Evolutionary conservation across 2,329 filamentous ascomycete species (phyloP), one percentile per base, ranked within the genome.

Genomic region (Dothistroma septosporum): DNA sequence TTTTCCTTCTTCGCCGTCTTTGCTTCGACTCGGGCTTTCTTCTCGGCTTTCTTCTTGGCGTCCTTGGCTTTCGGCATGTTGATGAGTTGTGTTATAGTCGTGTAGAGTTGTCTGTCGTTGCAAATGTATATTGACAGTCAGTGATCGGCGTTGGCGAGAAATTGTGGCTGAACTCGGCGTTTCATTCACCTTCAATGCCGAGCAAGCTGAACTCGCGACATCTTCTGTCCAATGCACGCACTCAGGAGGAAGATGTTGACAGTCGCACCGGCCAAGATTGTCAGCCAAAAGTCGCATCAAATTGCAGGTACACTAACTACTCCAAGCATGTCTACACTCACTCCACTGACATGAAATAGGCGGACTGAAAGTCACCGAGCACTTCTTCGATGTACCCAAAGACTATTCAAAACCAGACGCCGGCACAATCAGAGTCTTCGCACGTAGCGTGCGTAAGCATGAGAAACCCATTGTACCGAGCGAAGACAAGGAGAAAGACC

Each of bases 321-420:
- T 44, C 24, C 11, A 58, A 11, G 33, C 46, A 24, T 52, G 24
- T 47, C 24, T 37, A 52, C 46, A 22, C 46, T 37, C 47, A 37
- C 35, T 37, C 12, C 31, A 8, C 35, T 52, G 50, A 31, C 22
- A 48, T 32, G 14, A 22, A 28, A 37, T 61, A 91, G 91, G 91
- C 53, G 88, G 87, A 72, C 80, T 95, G 50, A 81, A 84, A 62
- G 83, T 95, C 62, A 89, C 89, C 1, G 92, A 96, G 74, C 83
- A 93, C 70, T 89, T 91, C 79, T 96, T 96, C 76, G 83, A 91
- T 66, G 92, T 96, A 11, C 92, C 92, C 3, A 82, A 90, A 63
- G 89, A 96, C 77, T 89, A 96, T 75, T 76, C 77, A 63, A 83
- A 86, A 58, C 85, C 86, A 0, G 57, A 68, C 14, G 83, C 82